Evolutionary conservation across 495 filamentous ascomycete genomes (phyloP).

Genomic region (Chaetomium cochliodes): DNA sequence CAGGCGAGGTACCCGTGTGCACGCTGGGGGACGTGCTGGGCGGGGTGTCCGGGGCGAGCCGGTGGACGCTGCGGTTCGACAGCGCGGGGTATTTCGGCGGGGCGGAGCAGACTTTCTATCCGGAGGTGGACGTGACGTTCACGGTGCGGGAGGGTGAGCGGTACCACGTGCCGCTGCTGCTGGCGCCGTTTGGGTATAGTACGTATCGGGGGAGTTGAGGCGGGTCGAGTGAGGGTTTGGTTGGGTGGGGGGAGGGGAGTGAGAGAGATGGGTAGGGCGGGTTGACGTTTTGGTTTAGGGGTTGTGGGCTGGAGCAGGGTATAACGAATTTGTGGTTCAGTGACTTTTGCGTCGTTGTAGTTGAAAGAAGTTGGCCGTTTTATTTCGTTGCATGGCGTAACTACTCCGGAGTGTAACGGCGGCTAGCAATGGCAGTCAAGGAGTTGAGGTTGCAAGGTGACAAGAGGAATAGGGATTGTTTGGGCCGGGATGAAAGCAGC

Average conservation of each 20-base stretch:
- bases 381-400: no score
- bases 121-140: slow-evolving; percentile 86
- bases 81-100: slow-evolving; percentile 74
- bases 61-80: slow-evolving; percentile 75
- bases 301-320: no score
- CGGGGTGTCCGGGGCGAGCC: slow-evolving; percentile 32
- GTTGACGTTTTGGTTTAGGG: no score
- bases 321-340: no score
- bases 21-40: slow-evolving; percentile 51
- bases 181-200: slow-evolving; percentile 88
- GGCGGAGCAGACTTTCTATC: slow-evolving; percentile 78
- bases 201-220: slow-evolving; percentile 77
- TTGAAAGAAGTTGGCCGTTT: no score
- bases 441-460: no score
- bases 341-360: no score
- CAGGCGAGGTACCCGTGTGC: slow-evolving; percentile 52
- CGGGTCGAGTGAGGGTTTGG: background rate
- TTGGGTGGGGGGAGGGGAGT: background rate
- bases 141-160: slow-evolving; percentile 69
- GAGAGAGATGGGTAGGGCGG: background rate
- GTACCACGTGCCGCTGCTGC: slow-evolving; percentile 88
- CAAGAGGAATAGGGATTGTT: no score
- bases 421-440: no score
- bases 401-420: no score
- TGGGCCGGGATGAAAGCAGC: no score